phyloP scores from a whole-genome alignment of 768 basidiomycete species.

The Calocybe cyanea region DNA sequence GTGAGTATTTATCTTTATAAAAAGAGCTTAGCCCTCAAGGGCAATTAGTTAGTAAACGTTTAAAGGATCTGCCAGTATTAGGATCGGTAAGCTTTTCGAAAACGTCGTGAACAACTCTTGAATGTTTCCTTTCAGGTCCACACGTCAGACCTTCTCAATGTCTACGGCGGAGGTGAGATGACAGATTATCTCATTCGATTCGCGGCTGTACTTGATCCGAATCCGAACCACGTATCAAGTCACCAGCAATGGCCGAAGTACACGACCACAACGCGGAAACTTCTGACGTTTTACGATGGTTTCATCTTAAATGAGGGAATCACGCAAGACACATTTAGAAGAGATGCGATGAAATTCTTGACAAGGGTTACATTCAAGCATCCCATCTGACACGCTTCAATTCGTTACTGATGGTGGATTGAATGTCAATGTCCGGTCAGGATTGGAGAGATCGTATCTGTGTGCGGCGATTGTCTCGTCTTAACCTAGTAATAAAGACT shows the following conservation, averaged over 20 bases:
- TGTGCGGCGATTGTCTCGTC: too few species aligned
- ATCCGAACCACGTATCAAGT: conserved; percentile 25
- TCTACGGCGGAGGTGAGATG: conserved; percentile 39
- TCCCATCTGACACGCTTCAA: conserved; percentile 28
- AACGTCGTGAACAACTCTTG: not conserved
- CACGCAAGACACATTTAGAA: conserved; percentile 41
- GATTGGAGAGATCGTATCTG: too few species aligned
- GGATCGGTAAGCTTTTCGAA: conserved; percentile 34
- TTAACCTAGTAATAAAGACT: too few species aligned
- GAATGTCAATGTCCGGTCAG: too few species aligned
- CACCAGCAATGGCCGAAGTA: conserved; percentile 45
- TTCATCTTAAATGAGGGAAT: conserved; percentile 25
- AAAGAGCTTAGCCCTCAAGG: not conserved
- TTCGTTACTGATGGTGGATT: too few species aligned
- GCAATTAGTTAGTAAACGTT: conserved; percentile 2
- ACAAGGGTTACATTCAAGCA: conserved; percentile 29
- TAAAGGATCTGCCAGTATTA: conserved; percentile 18
- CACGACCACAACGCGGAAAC: conserved; percentile 27
- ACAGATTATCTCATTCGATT: conserved; percentile 46
- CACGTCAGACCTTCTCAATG: conserved; percentile 35
- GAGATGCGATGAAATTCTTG: conserved; percentile 33
- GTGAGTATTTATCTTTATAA: conserved; percentile 23
- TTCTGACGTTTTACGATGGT: conserved; percentile 39
- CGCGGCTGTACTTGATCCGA: conserved; percentile 40
- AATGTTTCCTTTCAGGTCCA: conserved; percentile 43